Percentiles rank a stretch among this genome's conserved stretches.
Conservation (phyloP, 1,284 basidiomycete genomes). For the Sanguinoderma infundibulare region DNA sequence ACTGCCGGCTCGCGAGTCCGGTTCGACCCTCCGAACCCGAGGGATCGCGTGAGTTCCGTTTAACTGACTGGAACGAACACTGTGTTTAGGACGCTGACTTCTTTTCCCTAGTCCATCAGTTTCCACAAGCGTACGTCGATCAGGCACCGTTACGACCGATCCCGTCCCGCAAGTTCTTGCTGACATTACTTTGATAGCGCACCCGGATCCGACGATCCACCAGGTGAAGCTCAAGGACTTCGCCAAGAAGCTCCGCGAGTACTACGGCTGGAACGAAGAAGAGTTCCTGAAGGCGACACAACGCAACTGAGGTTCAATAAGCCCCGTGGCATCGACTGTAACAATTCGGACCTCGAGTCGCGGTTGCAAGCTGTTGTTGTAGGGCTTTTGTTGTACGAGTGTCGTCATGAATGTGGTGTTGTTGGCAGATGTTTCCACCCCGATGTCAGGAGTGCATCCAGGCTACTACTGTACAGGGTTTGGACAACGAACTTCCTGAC, state of each 20-base stretch:
- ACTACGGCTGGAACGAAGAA: slow-evolving; percentile 74
- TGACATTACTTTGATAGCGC: slow-evolving; percentile 48
- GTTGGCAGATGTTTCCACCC: too few relatives aligned
- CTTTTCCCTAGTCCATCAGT: slow-evolving; percentile 59
- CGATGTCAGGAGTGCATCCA: too few relatives aligned
- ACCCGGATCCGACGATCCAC: slow-evolving; percentile 69
- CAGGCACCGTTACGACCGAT: background rate
- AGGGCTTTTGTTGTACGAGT: too few relatives aligned
- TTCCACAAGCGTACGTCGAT: slow-evolving; percentile 72
- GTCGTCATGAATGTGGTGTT: too few relatives aligned
- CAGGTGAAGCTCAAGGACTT: slow-evolving; percentile 55
- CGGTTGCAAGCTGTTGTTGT: too few relatives aligned
- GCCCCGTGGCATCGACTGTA: too few relatives aligned
- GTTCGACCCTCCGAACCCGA: slow-evolving; percentile 70
- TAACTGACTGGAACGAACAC: background rate
- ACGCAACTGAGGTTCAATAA: background rate
- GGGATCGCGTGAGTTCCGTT: slow-evolving; percentile 51
- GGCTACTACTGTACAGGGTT: too few relatives aligned
- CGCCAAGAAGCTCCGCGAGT: slow-evolving; percentile 60
- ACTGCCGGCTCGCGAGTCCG: slow-evolving; percentile 83
- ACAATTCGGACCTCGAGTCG: too few relatives aligned
- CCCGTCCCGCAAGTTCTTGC: background rate
- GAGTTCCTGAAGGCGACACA: slow-evolving; percentile 46
- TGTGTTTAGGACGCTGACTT: background rate
- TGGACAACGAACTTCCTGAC: too few relatives aligned